Evolutionary conservation across 1,284 basidiomycete species (phyloP).

Genomic region (Moesziomyces sp.): DNA sequence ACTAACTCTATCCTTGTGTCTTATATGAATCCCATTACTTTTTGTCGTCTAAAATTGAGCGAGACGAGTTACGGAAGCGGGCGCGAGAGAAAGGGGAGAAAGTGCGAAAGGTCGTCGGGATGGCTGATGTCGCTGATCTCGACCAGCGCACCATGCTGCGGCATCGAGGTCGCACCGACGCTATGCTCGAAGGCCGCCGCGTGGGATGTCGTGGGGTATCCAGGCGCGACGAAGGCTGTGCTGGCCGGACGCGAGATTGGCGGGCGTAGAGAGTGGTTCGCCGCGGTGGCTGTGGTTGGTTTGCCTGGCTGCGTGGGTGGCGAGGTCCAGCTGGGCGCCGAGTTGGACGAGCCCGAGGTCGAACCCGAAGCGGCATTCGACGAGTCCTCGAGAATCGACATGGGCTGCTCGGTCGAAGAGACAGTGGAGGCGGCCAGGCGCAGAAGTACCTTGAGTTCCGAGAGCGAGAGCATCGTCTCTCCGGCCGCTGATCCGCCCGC

Average conservation of each 20-base stretch:
- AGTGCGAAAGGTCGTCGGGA: slow-evolving; percentile 6
- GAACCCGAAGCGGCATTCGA: background rate
- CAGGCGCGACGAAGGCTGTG: background rate
- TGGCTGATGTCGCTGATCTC: slow-evolving; percentile 14
- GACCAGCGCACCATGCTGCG: slow-evolving; percentile 4
- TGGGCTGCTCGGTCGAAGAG: slow-evolving; percentile 7
- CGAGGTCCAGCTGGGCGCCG: background rate
- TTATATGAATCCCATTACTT: background rate
- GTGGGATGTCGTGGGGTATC: background rate
- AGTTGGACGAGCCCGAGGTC: background rate
- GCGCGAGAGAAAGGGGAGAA: slow-evolving; percentile 2
- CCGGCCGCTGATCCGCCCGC: background rate
- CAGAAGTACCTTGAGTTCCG: slow-evolving; percentile 10
- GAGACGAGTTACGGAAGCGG: background rate
- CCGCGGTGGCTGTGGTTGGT: background rate
- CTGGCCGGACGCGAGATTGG: no score
- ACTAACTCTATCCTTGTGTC: no score
- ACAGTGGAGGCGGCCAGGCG: slow-evolving; percentile 7
- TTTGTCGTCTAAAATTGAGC: no score
- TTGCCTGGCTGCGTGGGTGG: background rate
- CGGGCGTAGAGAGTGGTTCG: background rate
- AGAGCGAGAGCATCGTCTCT: slow-evolving; percentile 12
- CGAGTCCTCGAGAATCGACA: slow-evolving; percentile 10
- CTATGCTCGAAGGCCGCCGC: background rate
- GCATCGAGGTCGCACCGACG: background rate